phyloP scores from a whole-genome alignment of 1,284 basidiomycete species.

The Puccinia hordei region DNA sequence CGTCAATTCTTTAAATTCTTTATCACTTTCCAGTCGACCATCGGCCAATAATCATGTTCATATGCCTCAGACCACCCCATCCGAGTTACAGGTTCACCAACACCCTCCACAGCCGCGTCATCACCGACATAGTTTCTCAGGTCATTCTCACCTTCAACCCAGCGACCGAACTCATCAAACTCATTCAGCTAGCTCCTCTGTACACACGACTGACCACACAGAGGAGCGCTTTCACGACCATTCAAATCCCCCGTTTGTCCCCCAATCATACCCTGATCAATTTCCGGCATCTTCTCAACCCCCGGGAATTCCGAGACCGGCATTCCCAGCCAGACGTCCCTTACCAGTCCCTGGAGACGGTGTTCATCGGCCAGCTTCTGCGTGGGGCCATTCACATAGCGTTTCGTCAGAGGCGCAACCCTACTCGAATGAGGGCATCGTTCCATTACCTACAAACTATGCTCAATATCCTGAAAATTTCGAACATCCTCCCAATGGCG shows the following conservation, averaged over 20 bases:
- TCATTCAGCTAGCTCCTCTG: constrained; percentile 6
- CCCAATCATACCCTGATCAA: constrained; percentile 23
- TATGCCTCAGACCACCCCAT: constrained; percentile 33
- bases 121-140: constrained; percentile 48
- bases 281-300: not conserved
- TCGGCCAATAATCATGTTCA: constrained; percentile 1
- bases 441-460: not conserved
- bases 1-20: constrained; percentile 20
- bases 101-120: constrained; percentile 25
- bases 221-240: constrained; percentile 12
- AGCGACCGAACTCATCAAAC: not conserved
- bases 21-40: constrained; percentile 28
- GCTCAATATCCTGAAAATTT: constrained; percentile 18
- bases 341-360: constrained; percentile 38
- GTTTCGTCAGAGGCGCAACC: not conserved
- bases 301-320: constrained; percentile 5
- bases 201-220: not conserved
- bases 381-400: constrained; percentile 16
- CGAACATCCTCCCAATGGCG: not conserved
- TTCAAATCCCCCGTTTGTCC: not conserved
- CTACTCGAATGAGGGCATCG: not conserved
- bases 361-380: constrained; percentile 18
- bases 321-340: constrained; percentile 34
- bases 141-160: constrained; percentile 22
- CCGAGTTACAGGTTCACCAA: constrained; percentile 9